Conservation (phyloP, 2,329 filamentous ascomycete species). For the Pleoardoris graminearum region DNA sequence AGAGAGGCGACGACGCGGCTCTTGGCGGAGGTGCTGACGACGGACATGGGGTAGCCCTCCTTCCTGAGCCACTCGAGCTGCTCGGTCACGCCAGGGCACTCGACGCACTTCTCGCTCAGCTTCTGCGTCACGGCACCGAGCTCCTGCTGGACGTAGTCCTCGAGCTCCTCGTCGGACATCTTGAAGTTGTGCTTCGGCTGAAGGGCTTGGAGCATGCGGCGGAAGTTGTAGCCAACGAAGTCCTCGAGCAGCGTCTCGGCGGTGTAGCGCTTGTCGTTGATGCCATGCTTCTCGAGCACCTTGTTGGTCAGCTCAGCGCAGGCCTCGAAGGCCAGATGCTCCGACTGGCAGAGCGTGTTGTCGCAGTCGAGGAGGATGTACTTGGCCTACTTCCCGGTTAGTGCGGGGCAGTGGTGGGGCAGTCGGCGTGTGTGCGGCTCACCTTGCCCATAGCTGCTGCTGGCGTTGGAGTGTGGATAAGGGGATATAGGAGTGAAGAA, state of each 20-base stretch:
- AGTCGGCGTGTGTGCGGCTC: conserved; percentile 15
- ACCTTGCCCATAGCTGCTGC: conserved; percentile 40
- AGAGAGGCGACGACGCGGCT: conserved; percentile 77
- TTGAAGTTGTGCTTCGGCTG: conserved; percentile 75
- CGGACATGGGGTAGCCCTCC: conserved; percentile 72
- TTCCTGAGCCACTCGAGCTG: conserved; percentile 68
- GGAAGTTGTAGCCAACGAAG: conserved; percentile 94
- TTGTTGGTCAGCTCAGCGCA: conserved; percentile 88
- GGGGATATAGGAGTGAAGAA: conserved; percentile 8
- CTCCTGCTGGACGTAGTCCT: conserved; percentile 74
- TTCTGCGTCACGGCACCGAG: conserved; percentile 83
- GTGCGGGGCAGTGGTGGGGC: conserved; percentile 19
- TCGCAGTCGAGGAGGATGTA: conserved; percentile 63
- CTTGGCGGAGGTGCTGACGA: conserved; percentile 80
- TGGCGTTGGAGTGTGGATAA: conserved; percentile 11
- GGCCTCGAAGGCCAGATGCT: conserved; percentile 87
- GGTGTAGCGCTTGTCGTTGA: conserved; percentile 70
- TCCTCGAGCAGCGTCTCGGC: conserved; percentile 77
- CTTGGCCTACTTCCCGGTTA: conserved; percentile 45
- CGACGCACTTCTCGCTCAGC: conserved; percentile 67
- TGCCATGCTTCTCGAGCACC: conserved; percentile 69
- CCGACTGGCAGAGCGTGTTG: conserved; percentile 92
- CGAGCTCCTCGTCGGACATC: conserved; percentile 68
- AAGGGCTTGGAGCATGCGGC: conserved; percentile 81
- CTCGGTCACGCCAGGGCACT: conserved; percentile 69